Percentiles rank a stretch among this genome's conserved stretches.
Evolutionary conservation across 2,329 filamentous ascomycete genomes (phyloP).

Genomic region (Stachybotrys echinatus): DNA sequence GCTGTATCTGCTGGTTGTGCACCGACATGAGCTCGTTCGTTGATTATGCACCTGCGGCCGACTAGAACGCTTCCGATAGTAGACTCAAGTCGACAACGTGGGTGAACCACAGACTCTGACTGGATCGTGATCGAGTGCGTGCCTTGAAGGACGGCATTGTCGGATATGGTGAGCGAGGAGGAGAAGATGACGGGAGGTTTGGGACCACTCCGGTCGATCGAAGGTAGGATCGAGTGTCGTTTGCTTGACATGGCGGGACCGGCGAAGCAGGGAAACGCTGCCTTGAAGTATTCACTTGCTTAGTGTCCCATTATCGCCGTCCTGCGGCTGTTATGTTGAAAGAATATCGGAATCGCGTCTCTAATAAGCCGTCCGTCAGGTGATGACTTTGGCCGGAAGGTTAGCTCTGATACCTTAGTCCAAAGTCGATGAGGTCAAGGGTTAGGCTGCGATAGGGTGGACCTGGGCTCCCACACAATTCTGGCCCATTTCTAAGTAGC

Average conservation of each 20-base stretch:
- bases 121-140: constrained; percentile 74
- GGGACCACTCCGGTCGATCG: constrained; percentile 46
- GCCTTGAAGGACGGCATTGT: constrained; percentile 60
- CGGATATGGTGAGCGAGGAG: constrained; percentile 55
- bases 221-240: constrained; percentile 51
- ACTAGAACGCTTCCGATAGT: constrained; percentile 73
- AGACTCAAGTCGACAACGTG: constrained; percentile 74
- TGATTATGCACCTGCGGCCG: constrained; percentile 75
- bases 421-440: constrained; percentile 19
- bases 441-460: constrained; percentile 9
- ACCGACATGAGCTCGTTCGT: constrained; percentile 61
- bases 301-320: no score
- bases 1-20: constrained; percentile 25
- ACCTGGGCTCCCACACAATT: constrained; percentile 2
- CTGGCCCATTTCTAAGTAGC: constrained; percentile 10
- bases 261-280: not conserved
- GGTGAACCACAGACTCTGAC: constrained; percentile 77
- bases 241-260: constrained; percentile 35
- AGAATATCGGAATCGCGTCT: not conserved
- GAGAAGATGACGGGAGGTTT: constrained; percentile 59
- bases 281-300: no score
- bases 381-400: not conserved
- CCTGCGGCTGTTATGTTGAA: no score
- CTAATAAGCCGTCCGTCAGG: not conserved
- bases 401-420: not conserved